Conservation (phyloP, 2,329 filamentous ascomycete species). For the Talaromyces funiculosus region DNA sequence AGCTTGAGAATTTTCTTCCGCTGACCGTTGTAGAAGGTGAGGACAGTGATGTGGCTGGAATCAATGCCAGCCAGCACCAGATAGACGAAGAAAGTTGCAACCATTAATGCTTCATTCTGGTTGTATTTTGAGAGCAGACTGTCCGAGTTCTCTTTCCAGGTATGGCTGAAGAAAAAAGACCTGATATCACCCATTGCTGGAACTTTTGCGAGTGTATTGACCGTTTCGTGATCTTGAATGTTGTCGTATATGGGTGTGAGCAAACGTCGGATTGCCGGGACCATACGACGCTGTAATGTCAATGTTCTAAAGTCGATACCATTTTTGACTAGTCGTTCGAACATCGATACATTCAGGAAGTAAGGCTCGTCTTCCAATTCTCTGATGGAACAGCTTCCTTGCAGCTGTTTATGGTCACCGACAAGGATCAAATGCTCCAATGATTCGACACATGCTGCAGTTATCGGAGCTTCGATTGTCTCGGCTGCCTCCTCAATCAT, state of each 20-base stretch:
- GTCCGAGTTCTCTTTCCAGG: constrained; percentile 60
- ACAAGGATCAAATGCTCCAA: constrained; percentile 63
- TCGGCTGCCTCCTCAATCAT: constrained; percentile 79
- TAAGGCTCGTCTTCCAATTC: constrained; percentile 57
- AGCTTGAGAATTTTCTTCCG: constrained; percentile 56
- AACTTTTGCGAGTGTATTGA: constrained; percentile 49
- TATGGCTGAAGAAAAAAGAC: constrained; percentile 59
- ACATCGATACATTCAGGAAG: constrained; percentile 67
- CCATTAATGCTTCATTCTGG: constrained; percentile 66
- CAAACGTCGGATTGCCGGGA: constrained; percentile 59
- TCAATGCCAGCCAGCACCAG: constrained; percentile 62
- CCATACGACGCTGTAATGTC: constrained; percentile 65
- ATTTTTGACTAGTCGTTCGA: constrained; percentile 69
- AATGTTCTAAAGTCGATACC: constrained; percentile 59
- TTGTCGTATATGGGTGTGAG: constrained; percentile 58
- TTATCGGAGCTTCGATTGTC: constrained; percentile 55
- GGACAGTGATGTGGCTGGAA: constrained; percentile 62
- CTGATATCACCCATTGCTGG: constrained; percentile 59
- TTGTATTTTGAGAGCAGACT: constrained; percentile 64
- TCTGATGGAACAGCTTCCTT: constrained; percentile 58
- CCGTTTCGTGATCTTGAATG: constrained; percentile 54
- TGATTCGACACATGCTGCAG: constrained; percentile 55
- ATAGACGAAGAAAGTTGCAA: constrained; percentile 66
- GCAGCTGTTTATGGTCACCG: constrained; percentile 75
- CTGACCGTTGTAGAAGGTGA: constrained; percentile 88